phyloP scores from a whole-genome alignment of 1,139 yeast species.

The Diutina pseudorugosa region DNA sequence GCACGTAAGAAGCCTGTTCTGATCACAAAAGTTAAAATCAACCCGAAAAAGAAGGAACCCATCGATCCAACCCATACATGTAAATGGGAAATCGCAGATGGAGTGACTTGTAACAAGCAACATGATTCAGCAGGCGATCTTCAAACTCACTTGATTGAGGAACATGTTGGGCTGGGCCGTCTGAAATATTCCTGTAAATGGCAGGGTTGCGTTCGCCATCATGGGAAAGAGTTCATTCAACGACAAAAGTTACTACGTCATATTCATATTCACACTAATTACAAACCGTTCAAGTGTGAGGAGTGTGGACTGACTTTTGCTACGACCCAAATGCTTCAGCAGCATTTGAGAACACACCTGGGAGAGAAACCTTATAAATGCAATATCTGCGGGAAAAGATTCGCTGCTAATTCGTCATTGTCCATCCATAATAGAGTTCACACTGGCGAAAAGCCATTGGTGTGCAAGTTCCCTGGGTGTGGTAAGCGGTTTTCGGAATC shows the following conservation, averaged over 20 bases:
- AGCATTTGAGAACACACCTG: constrained; percentile 77
- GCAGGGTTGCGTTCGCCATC: constrained; percentile 62
- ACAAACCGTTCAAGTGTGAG: constrained; percentile 62
- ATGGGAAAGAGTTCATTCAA: constrained; percentile 56
- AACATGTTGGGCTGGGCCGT: constrained; percentile 67
- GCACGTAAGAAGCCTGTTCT: constrained; percentile 5
- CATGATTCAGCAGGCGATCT: constrained; percentile 47
- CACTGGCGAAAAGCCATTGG: constrained; percentile 63
- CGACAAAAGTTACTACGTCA: constrained; percentile 81
- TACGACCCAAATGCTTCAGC: constrained; percentile 50
- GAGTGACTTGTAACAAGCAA: constrained; percentile 33
- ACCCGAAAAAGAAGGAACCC: constrained; percentile 1
- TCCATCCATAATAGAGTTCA: constrained; percentile 45
- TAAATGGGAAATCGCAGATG: constrained; percentile 29
- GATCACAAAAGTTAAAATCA: constrained; percentile 7
- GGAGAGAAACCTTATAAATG: constrained; percentile 60
- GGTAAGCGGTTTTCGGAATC: constrained; percentile 80
- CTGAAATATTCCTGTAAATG: constrained; percentile 62
- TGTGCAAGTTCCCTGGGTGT: constrained; percentile 72
- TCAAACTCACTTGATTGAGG: constrained; percentile 54
- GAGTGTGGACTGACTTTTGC: constrained; percentile 62
- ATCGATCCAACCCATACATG: constrained; percentile 25
- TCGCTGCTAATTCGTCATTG: constrained; percentile 42
- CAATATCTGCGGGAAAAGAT: constrained; percentile 33
- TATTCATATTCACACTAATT: constrained; percentile 76